phyloP scores from a whole-genome alignment of 2,329 filamentous ascomycete species.

The Colletotrichum orbiculare region DNA sequence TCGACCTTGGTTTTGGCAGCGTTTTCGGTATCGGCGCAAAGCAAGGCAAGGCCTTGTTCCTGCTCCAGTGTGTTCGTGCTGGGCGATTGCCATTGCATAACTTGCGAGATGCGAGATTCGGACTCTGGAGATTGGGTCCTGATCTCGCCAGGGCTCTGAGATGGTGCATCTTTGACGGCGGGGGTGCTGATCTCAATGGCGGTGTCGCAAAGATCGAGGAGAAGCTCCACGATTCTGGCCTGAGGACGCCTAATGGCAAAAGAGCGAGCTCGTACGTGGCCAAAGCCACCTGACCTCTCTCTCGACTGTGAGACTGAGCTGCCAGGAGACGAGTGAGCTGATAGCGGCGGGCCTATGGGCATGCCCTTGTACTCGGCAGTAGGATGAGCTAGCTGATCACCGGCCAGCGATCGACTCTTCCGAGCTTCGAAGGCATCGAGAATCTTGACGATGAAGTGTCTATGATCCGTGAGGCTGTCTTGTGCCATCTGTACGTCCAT shows the following conservation, averaged over 20 bases:
- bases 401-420: slow-evolving; percentile 70
- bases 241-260: slow-evolving; percentile 93
- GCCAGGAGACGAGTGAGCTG: slow-evolving; percentile 77
- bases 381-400: slow-evolving; percentile 63
- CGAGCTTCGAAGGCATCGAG: slow-evolving; percentile 90
- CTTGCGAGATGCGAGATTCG: slow-evolving; percentile 92
- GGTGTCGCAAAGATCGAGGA: slow-evolving; percentile 96
- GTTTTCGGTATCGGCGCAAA: slow-evolving; percentile 92
- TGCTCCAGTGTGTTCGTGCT: slow-evolving; percentile 92
- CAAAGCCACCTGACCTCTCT: slow-evolving; percentile 78
- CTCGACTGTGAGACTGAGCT: slow-evolving; percentile 78
- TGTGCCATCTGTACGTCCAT: slow-evolving; percentile 98
- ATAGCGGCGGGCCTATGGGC: slow-evolving; percentile 80
- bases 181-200: slow-evolving; percentile 94
- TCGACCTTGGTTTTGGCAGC: slow-evolving; percentile 91
- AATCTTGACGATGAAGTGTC: slow-evolving; percentile 93
- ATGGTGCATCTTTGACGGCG: slow-evolving; percentile 85
- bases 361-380: slow-evolving; percentile 88
- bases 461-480: slow-evolving; percentile 90
- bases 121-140: slow-evolving; percentile 96
- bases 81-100: slow-evolving; percentile 96
- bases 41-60: slow-evolving; percentile 85
- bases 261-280: slow-evolving; percentile 84
- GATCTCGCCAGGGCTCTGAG: slow-evolving; percentile 77
- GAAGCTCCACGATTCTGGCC: slow-evolving; percentile 91